Base-by-base conservation (phyloP, 257 asterid genomes). In the Mitragyna speciosa region DNA sequence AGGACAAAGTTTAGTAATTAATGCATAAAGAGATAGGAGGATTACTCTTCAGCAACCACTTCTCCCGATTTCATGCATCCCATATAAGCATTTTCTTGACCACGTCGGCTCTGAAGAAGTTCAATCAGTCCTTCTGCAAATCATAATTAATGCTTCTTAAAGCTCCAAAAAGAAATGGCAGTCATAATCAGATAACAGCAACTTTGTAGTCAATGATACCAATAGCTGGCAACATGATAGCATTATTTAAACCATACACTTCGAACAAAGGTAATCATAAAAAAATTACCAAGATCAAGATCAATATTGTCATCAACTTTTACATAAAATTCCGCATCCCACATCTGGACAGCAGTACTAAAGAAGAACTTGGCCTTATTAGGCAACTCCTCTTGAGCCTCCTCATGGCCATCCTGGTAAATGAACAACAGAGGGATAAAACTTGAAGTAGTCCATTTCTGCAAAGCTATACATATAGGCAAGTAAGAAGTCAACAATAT, bases 11-110 rank as follows among this genome's bases (percentile, higher is more conserved):
- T 72, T 28, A 54, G 47, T 43, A 65, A 1, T 10, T 8, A 52
- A 33, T 2, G 31, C 45, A 33, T 30, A 70, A 81, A 69, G 76
- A 82, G 70, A 64, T 26, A 74, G 86, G 73, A 77, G 86, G 73
- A 86, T 88, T 93, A 94, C 98, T 87, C 97, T 87, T 93, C 96
- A 39, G 92, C 20, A 74, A 93, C 89, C 33, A 94, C 98, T 74
- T 81, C 95, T 67, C 97, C 98, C 52, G 98, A 93, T 85, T 93
- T 94, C 98, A 94, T 94, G 92, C 98, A 94, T 80, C 97, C 98
- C 77, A 94, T 88, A 70, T 90, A 94, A 84, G 97, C 87, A 90
- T 87, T 89, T 75, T 89, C 90, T 81, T 90, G 92, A 86, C 83
- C 92, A 78, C 63, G 95, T 9, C 86, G 92, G 80, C 91, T 90